These are phyloP conservation scores for Monilinia vaccinii-corymbosi DNA, from an alignment of 2,329 filamentous ascomycete species.

Conservation along the genomic window DNA sequence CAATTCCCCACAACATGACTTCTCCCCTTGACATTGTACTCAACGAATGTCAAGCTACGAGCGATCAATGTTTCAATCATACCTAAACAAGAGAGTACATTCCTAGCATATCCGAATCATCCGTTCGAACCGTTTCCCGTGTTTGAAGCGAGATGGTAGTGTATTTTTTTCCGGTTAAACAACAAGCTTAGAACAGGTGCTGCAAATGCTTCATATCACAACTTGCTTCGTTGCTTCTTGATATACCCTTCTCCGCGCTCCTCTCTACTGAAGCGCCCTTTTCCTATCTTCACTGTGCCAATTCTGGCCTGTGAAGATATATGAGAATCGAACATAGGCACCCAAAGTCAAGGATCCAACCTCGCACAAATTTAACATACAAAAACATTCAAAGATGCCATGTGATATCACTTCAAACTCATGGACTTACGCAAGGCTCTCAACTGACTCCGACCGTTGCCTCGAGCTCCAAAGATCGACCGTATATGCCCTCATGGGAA, in stretches of 20 bases:
- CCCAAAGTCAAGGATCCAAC: background rate
- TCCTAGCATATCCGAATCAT: background rate
- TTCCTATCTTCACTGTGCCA: background rate
- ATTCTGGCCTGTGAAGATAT: background rate
- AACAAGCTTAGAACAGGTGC: background rate
- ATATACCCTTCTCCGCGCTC: too few relatives aligned
- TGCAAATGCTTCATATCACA: too few relatives aligned
- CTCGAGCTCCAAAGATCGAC: background rate
- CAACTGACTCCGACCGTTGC: too few relatives aligned
- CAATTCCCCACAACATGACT: background rate
- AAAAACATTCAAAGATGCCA: background rate
- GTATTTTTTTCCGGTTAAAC: background rate
- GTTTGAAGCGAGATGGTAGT: background rate
- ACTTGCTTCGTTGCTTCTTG: too few relatives aligned
- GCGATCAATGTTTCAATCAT: background rate
- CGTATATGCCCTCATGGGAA: background rate
- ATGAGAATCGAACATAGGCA: background rate
- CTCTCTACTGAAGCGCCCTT: too few relatives aligned
- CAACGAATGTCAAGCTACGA: background rate
- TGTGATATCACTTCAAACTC: background rate
- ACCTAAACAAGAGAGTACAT: background rate
- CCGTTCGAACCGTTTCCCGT: background rate
- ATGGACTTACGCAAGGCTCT: background rate
- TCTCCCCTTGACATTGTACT: background rate
- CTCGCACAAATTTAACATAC: background rate